Evolutionary conservation across 495 filamentous ascomycete species (phyloP), one percentile per base, ranked within the genome.

Genomic region (Friedmanniomyces simplex): DNA sequence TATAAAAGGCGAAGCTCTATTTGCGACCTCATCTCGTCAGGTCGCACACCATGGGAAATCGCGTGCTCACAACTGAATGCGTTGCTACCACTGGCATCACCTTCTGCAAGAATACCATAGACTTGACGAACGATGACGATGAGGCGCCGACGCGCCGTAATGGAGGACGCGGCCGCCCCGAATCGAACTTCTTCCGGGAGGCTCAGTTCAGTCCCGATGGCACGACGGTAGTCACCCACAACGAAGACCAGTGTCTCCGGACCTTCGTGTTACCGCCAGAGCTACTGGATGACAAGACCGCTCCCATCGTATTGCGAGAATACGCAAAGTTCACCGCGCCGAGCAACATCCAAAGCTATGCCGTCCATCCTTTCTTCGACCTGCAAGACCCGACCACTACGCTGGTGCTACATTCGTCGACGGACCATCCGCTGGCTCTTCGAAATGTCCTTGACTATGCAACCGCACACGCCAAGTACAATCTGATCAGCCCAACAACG

Each of bases 351-450:
- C 85, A 84, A 68, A 79, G 84, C 42, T 77, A 84, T 25, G 75
- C 86, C 1, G 73, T 84, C 32, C 86, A 90, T 63, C 91, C 93
- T 0, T 79, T 78, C 64, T 95, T 82, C 72, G 71, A 75, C 64
- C 79, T 89, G 46, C 72, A 77, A 22, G 76, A 85, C 63, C 79
- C 83, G 0, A 72, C 76, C 3, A 86, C 87, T 8, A 85, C 87
- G 21, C 68, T 83, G 21, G 73, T 88, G 52, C 80, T 95, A 1
- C 79, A 82, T 39, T 83, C 82, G 22, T 72, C 77, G 18, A 76
- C 78, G 22, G 82, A 87, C 66, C 84, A 88, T 57, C 87, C 88
- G 18, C 86, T 96, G 68, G 82, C 84, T 22, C 80, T 98, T 16
- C 71, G 80, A 60, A 83, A 83, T 30, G 75, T 79, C 45, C 71